Evolutionary conservation across 441 rosid genomes (phyloP).

Genomic region (Erysimum cheiri): DNA sequence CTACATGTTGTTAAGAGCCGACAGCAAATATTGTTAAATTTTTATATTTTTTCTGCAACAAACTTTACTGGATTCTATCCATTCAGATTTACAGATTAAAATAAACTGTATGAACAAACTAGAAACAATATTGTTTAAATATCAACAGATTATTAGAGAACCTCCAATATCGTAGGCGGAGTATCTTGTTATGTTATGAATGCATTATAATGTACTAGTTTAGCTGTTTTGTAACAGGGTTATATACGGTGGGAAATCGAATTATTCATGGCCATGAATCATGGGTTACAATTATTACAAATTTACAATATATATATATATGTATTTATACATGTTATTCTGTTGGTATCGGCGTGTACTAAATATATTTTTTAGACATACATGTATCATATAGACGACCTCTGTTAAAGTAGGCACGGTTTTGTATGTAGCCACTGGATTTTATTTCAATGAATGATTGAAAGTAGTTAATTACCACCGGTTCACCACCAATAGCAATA

Average conservation of each 20-base stretch:
- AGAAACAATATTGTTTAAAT: neutral
- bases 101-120: neutral
- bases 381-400: neutral
- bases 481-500: neutral
- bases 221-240: slow-evolving; percentile 9
- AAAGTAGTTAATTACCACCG: neutral
- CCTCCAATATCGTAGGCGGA: neutral
- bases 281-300: slow-evolving; percentile 11
- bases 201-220: neutral
- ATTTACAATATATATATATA: neutral
- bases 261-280: slow-evolving; percentile 2
- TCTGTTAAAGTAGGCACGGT: neutral
- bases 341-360: neutral
- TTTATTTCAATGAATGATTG: neutral
- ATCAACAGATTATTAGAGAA: neutral
- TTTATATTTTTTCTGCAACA: neutral
- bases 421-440: neutral
- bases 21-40: neutral
- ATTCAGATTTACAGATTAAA: neutral
- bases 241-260: slow-evolving; percentile 7
- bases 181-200: slow-evolving; percentile 1
- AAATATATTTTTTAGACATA: neutral
- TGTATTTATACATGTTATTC: no score
- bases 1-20: neutral
- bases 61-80: neutral